Percentiles rank a stretch among this genome's conserved stretches.
These are phyloP conservation scores for Gloeophyllum trabeum DNA, from an alignment of 768 basidiomycete species.

Conservation along the genomic window DNA sequence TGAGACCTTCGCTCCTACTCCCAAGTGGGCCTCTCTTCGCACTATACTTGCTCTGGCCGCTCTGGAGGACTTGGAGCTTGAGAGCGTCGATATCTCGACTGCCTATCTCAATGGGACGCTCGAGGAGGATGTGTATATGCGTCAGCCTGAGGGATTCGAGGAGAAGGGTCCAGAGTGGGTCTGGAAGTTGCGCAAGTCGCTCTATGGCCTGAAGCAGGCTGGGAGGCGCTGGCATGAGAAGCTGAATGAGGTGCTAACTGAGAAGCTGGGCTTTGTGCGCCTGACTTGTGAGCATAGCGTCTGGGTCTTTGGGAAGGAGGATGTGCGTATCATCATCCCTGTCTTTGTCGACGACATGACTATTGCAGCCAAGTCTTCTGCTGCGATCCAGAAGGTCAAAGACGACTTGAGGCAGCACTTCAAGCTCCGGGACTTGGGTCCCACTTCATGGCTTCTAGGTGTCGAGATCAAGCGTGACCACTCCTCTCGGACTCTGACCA, in stretches of 20 bases:
- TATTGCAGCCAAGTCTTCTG: neutral
- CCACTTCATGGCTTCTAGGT: slow-evolving; percentile 10
- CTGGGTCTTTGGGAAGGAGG: neutral
- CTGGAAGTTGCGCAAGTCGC: slow-evolving; percentile 6
- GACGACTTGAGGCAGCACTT: slow-evolving; percentile 6
- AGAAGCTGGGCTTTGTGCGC: slow-evolving; percentile 3
- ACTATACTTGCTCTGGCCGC: slow-evolving; percentile 16
- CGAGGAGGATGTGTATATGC: slow-evolving; percentile 15
- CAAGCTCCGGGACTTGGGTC: slow-evolving; percentile 9
- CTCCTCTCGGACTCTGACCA: slow-evolving; percentile 7
- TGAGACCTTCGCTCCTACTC: slow-evolving; percentile 15
- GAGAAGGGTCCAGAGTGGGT: slow-evolving; percentile 4
- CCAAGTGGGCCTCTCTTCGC: slow-evolving; percentile 12
- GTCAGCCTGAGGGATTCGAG: slow-evolving; percentile 9
- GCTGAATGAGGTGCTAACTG: slow-evolving; percentile 2
- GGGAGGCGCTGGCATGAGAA: slow-evolving; percentile 7
- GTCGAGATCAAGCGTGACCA: slow-evolving; percentile 11
- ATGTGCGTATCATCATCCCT: slow-evolving; percentile 2
- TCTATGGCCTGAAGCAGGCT: slow-evolving; percentile 19
- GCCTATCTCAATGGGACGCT: slow-evolving; percentile 6
- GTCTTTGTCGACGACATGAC: slow-evolving; percentile 6
- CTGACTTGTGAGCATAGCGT: slow-evolving; percentile 3
- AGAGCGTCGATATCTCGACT: slow-evolving; percentile 7
- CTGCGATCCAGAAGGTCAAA: slow-evolving; percentile 1
- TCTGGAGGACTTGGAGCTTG: slow-evolving; percentile 5